Percentiles rank a stretch among this genome's conserved stretches.
Conservation (phyloP, 805 yeast genomes). For the Yarrowia sp. region DNA sequence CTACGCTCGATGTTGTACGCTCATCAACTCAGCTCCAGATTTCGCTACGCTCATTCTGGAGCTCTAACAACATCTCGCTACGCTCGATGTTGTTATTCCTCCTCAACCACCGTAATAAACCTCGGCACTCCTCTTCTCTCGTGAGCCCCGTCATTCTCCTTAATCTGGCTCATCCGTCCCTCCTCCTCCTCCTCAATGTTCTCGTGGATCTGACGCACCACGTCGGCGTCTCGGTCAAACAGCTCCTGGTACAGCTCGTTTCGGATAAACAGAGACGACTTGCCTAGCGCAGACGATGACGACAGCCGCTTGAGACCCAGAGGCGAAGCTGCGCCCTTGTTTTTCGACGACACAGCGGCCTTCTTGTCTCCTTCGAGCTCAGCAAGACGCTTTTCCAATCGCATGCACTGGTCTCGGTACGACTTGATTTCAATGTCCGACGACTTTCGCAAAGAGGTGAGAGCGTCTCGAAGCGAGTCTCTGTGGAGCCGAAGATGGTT, state of each 20-base stretch:
- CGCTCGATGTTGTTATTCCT: background rate
- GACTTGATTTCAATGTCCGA: conserved; percentile 35
- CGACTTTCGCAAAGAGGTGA: conserved; percentile 32
- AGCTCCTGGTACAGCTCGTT: conserved; percentile 39
- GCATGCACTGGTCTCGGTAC: conserved; percentile 28
- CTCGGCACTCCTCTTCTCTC: conserved; percentile 29
- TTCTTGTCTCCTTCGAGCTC: conserved; percentile 14
- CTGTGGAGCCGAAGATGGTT: conserved; percentile 20
- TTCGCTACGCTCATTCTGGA: too few relatives aligned
- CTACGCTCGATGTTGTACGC: too few relatives aligned
- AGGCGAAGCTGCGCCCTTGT: background rate
- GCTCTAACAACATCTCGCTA: too few relatives aligned
- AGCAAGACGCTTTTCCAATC: conserved; percentile 19
- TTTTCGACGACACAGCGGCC: background rate
- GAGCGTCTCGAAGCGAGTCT: conserved; percentile 37
- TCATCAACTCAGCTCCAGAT: too few relatives aligned
- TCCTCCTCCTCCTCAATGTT: conserved; percentile 31
- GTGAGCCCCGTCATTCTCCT: background rate
- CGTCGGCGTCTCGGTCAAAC: conserved; percentile 32
- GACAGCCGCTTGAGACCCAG: conserved; percentile 24
- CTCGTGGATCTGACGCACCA: conserved; percentile 29
- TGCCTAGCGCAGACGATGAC: conserved; percentile 10
- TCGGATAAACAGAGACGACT: conserved; percentile 31
- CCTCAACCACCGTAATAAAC: conserved; percentile 27
- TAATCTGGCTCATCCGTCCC: background rate